These are phyloP conservation scores for Malassezia brasiliensis DNA, from an alignment of 1,284 basidiomycete genomes.

Conservation along the genomic window DNA sequence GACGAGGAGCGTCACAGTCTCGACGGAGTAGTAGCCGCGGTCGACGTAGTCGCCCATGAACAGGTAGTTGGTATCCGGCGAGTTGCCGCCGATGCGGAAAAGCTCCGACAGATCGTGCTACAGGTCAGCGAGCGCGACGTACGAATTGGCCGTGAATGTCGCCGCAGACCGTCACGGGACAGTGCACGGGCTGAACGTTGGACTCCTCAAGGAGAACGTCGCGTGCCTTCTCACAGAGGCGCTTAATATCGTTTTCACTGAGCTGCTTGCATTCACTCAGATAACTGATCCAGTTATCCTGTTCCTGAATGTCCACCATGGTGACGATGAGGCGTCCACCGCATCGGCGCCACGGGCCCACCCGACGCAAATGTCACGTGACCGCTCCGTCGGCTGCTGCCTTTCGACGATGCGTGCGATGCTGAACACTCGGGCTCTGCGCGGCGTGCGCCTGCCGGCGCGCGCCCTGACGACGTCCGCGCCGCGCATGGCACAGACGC, in stretches of 20 bases:
- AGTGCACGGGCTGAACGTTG: conserved; percentile 74
- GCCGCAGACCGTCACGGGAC: conserved; percentile 54
- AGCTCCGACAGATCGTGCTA: conserved; percentile 80
- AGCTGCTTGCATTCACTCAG: conserved; percentile 97
- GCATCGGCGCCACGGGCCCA: background rate
- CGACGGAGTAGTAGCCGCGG: conserved; percentile 97
- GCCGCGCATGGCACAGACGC: background rate
- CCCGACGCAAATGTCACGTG: background rate
- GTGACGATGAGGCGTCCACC: background rate
- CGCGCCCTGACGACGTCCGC: conserved; percentile 5
- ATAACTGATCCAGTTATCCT: conserved; percentile 74
- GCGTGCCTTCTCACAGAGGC: conserved; percentile 95
- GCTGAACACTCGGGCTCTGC: conserved; percentile 3
- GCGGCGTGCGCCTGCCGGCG: conserved; percentile 3
- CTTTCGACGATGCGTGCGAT: background rate
- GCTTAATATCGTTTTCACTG: conserved; percentile 88
- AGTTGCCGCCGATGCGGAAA: conserved; percentile 97
- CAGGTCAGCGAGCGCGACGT: conserved; percentile 51
- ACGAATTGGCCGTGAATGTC: conserved; percentile 99
- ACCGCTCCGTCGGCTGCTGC: background rate
- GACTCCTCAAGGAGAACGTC: conserved; percentile 76
- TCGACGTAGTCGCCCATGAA: conserved; percentile 99
- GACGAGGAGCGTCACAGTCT: conserved; percentile 96
- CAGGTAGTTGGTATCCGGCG: conserved; percentile 98
- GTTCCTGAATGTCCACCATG: conserved; percentile 43